Conservation (phyloP, 75 land plant genomes). For the Pinus albicaulis region DNA sequence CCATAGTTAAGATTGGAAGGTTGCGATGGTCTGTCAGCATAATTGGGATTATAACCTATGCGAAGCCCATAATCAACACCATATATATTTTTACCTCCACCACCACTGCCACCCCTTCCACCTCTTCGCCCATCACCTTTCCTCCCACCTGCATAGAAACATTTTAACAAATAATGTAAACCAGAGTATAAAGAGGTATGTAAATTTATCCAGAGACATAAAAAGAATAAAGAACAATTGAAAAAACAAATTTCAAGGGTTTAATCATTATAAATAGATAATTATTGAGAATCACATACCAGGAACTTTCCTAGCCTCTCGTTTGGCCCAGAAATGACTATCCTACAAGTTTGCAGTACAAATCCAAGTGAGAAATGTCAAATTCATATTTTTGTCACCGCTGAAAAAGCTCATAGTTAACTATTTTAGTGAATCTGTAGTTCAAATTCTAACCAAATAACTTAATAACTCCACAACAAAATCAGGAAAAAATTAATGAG, state of each 20-base stretch:
- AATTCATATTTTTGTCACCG: background rate
- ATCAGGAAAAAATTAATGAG: background rate
- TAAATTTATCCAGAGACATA: background rate
- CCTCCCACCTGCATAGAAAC: constrained; percentile 36
- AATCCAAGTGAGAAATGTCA: background rate
- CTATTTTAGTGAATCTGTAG: background rate
- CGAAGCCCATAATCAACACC: constrained; percentile 98
- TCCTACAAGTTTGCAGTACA: constrained; percentile 48
- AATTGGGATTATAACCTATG: constrained; percentile 79
- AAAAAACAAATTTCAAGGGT: background rate
- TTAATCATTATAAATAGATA: background rate
- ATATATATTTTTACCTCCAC: constrained; percentile 78
- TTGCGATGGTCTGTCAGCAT: constrained; percentile 22
- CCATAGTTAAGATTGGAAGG: constrained; percentile 41
- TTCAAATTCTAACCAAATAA: background rate
- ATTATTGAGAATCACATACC: constrained; percentile 22
- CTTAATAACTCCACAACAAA: constrained; percentile 2
- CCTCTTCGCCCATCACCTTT: constrained; percentile 40
- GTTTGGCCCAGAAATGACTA: constrained; percentile 88
- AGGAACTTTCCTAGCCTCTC: constrained; percentile 80
- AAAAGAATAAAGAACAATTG: background rate
- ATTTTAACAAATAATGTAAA: background rate
- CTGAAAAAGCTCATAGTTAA: background rate
- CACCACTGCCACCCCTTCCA: constrained; percentile 45
- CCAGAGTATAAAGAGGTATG: background rate